Evolutionary conservation across 2,329 filamentous ascomycete species (phyloP).

Genomic region (Xylariaceae sp.): DNA sequence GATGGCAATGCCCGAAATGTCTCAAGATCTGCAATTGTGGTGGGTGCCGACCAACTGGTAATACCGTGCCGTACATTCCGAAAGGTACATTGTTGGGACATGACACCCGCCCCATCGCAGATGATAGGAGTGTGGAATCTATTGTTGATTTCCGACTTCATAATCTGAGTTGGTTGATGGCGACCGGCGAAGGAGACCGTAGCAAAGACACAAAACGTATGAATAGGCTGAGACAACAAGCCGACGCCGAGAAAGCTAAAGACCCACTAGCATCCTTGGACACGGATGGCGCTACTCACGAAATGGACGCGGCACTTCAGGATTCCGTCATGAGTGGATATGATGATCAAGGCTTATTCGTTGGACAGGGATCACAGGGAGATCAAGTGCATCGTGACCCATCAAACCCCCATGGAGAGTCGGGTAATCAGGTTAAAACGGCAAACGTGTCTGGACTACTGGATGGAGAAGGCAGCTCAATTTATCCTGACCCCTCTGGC

Average conservation of each 20-base stretch:
- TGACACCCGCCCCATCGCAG: conserved; percentile 83
- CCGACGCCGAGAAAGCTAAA: conserved; percentile 52
- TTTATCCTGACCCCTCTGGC: conserved; percentile 28
- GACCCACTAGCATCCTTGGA: conserved; percentile 32
- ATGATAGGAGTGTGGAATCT: conserved; percentile 82
- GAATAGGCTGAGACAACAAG: conserved; percentile 50
- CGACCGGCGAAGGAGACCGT: conserved; percentile 51
- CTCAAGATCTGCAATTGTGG: conserved; percentile 81
- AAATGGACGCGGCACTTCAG: conserved; percentile 30
- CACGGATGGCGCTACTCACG: conserved; percentile 26
- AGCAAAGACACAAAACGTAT: conserved; percentile 53
- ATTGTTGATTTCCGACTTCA: conserved; percentile 87
- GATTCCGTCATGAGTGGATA: conserved; percentile 31
- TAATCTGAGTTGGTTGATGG: conserved; percentile 76
- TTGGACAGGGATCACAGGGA: conserved; percentile 21
- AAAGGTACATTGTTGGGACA: conserved; percentile 85
- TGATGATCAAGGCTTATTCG: conserved; percentile 34
- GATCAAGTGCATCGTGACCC: conserved; percentile 15
- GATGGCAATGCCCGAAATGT: conserved; percentile 89
- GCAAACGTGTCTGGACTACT: conserved; percentile 31
- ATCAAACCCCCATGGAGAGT: conserved; percentile 16
- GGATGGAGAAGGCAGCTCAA: conserved; percentile 25
- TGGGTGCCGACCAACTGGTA: conserved; percentile 60
- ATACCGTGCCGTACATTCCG: conserved; percentile 75
- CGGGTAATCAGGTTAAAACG: conserved; percentile 26